Percentiles rank a stretch among this genome's conserved stretches.
Conservation (phyloP, 805 yeast species). For the Zygosaccharomyces gambellarensis region DNA sequence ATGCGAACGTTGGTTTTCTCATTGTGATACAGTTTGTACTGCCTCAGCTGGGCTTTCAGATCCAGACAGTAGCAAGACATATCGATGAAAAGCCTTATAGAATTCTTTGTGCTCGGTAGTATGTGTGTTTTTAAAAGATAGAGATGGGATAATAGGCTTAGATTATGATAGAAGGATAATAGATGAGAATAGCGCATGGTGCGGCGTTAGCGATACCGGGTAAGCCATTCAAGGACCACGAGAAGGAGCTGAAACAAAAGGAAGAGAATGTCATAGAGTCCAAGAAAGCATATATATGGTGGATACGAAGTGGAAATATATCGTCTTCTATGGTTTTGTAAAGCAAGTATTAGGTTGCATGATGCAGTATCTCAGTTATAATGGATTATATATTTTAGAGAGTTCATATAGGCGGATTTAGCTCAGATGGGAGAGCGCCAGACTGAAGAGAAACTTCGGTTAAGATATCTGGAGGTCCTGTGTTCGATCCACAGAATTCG, state of each 20-base stretch:
- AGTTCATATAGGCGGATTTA: slow-evolving; percentile 34
- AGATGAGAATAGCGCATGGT: no score
- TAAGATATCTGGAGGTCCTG: slow-evolving; percentile 64
- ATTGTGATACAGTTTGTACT: slow-evolving; percentile 54
- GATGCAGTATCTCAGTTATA: no score
- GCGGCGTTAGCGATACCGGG: no score
- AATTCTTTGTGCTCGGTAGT: neutral
- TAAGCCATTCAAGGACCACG: no score
- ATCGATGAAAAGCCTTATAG: neutral
- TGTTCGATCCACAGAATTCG: slow-evolving; percentile 81
- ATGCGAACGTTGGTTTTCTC: slow-evolving; percentile 61
- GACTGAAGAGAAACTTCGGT: slow-evolving; percentile 37
- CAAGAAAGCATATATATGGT: no score
- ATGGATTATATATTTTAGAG: neutral
- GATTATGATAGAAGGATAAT: no score
- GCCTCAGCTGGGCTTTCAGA: slow-evolving; percentile 44
- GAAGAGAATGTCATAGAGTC: no score
- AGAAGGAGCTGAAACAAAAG: no score
- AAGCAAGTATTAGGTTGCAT: no score
- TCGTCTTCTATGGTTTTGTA: no score
- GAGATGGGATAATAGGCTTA: no score
- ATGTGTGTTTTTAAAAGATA: neutral
- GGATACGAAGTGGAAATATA: no score
- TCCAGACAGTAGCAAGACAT: slow-evolving; percentile 9
- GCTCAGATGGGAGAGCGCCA: slow-evolving; percentile 45